Percentiles rank a stretch among this genome's conserved stretches.
Evolutionary conservation across 345 rosid genomes (phyloP).

Genomic region (Populus simonii): DNA sequence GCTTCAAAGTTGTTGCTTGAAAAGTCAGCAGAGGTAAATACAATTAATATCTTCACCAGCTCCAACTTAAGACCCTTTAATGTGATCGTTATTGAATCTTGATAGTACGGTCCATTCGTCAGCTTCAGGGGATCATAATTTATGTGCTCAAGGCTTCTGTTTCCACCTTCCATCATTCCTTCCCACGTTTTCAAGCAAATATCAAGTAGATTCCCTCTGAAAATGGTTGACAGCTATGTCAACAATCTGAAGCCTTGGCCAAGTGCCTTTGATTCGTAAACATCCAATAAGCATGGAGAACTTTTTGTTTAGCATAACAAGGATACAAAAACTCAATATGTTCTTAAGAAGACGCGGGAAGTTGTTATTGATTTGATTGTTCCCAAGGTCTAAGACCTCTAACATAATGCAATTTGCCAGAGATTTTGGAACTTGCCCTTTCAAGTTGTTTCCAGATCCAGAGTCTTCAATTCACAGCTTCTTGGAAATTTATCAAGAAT

Average conservation of each 20-base stretch:
- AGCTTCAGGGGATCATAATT: constrained; percentile 3
- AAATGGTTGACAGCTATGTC: constrained; percentile 39
- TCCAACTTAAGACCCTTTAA: constrained; percentile 42
- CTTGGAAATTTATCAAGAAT: constrained; percentile 17
- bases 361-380: constrained; percentile 24
- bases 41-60: constrained; percentile 38
- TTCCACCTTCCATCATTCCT: constrained; percentile 32
- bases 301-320: constrained; percentile 30
- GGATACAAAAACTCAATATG: constrained; percentile 30
- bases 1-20: constrained; percentile 9
- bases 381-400: constrained; percentile 41
- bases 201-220: constrained; percentile 14
- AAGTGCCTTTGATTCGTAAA: neutral
- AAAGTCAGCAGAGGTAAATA: constrained; percentile 36
- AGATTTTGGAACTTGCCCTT: constrained; percentile 36
- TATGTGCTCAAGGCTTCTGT: constrained; percentile 19
- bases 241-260: constrained; percentile 39
- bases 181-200: constrained; percentile 17
- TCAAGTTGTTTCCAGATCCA: constrained; percentile 35
- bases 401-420: constrained; percentile 24
- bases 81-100: constrained; percentile 37
- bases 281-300: constrained; percentile 21
- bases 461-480: constrained; percentile 22
- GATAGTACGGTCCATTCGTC: constrained; percentile 16
- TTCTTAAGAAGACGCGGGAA: constrained; percentile 38